Conservation (phyloP, 208 protist genomes). For the Trichomonas vaginalis region DNA sequence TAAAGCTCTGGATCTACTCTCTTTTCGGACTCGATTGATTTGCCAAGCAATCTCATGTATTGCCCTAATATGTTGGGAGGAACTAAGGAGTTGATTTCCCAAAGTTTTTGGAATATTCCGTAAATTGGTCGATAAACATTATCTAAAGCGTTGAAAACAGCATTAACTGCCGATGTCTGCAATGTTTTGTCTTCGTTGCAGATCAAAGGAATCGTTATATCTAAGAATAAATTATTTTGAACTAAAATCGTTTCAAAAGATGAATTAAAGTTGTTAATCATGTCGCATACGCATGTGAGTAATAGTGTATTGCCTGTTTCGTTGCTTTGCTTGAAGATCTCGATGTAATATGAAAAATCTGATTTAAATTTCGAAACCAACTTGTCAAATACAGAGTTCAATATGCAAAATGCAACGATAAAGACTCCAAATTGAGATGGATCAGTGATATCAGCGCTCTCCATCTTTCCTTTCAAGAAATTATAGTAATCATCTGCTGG, state of each 20-base stretch:
- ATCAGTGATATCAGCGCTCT: not conserved
- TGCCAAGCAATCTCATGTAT: not conserved
- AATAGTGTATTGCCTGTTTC: not conserved
- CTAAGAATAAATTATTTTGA: not conserved
- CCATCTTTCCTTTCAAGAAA: not conserved
- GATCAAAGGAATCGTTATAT: not conserved
- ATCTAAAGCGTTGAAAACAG: not conserved
- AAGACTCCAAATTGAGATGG: not conserved
- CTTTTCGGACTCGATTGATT: not conserved
- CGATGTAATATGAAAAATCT: not conserved
- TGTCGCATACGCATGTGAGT: not conserved
- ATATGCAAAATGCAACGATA: not conserved
- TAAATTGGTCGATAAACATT: not conserved
- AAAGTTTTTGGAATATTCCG: not conserved
- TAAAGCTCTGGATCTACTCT: not conserved
- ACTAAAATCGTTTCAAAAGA: not conserved
- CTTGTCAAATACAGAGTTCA: not conserved
- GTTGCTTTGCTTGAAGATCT: not conserved
- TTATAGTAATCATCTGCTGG: not conserved
- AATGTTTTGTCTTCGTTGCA: not conserved
- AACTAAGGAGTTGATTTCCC: not conserved
- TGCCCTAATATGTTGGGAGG: not conserved
- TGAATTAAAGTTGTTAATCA: not conserved
- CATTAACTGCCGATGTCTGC: not conserved
- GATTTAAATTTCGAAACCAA: not conserved